These are phyloP conservation scores for Cryptococcus sp. DNA, from an alignment of 1,284 basidiomycete genomes.

Conservation along the genomic window DNA sequence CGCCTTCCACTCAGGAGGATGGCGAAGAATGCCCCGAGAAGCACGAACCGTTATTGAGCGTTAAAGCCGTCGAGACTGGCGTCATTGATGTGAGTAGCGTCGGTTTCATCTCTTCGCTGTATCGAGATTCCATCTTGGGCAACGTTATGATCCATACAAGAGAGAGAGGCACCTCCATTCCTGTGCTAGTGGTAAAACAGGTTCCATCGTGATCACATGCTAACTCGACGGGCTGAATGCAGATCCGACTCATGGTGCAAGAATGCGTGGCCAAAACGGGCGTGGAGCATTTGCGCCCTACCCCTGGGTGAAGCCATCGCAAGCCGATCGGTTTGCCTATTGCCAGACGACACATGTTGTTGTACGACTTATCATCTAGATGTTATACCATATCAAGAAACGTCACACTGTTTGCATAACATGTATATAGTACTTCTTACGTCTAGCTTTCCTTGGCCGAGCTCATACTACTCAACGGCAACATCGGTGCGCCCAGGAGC, in stretches of 20 bases:
- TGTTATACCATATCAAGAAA: neutral
- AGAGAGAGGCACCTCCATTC: neutral
- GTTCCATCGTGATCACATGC: neutral
- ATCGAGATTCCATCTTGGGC: neutral
- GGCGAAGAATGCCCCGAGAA: slow-evolving; percentile 14
- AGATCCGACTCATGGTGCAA: slow-evolving; percentile 50
- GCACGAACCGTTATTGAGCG: slow-evolving; percentile 60
- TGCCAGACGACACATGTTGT: neutral
- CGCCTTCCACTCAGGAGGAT: slow-evolving; percentile 13
- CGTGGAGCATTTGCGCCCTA: slow-evolving; percentile 16
- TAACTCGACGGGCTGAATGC: neutral
- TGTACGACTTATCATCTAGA: neutral
- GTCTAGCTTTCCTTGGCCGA: neutral
- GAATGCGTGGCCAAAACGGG: slow-evolving; percentile 48
- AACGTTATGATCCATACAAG: neutral
- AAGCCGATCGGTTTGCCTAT: neutral
- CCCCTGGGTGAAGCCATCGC: neutral
- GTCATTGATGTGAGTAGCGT: slow-evolving; percentile 69
- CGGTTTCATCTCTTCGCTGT: neutral
- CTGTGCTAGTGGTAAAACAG: neutral
- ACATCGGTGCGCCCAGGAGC: neutral
- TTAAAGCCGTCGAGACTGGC: slow-evolving; percentile 75
- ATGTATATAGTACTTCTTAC: neutral
- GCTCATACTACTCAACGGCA: neutral
- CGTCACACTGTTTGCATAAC: neutral